These are phyloP conservation scores for sunflower (Helianthus annuus) DNA, from an alignment of 129 eudicot species.

Conservation along the genomic window DNA sequence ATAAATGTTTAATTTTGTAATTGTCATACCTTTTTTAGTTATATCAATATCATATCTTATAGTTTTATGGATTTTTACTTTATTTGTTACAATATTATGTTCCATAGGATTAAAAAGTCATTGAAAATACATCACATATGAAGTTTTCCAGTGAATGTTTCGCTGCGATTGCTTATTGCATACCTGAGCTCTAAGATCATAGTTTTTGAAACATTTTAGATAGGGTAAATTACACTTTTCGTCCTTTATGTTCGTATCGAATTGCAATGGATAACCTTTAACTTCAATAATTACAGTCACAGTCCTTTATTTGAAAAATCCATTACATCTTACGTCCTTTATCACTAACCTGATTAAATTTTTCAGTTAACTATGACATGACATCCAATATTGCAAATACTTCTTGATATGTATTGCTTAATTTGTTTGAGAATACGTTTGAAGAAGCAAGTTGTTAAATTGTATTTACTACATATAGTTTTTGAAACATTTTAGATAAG, in stretches of 20 bases:
- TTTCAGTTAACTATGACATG: no score
- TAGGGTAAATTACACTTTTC: no score
- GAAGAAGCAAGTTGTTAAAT: neutral
- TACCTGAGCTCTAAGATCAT: neutral
- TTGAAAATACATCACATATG: neutral
- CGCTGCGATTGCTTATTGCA: neutral
- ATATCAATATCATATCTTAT: neutral
- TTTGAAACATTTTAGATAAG: neutral
- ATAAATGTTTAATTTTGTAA: neutral
- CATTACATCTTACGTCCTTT: no score
- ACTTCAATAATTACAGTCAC: no score
- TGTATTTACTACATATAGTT: neutral
- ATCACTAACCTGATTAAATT: no score
- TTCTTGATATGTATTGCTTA: neutral
- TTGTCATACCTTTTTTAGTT: neutral
- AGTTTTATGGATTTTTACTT: neutral
- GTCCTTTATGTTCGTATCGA: no score
- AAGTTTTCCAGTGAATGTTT: neutral
- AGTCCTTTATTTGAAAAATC: no score
- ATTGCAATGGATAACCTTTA: no score
- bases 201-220: neutral
- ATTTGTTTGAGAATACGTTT: neutral
- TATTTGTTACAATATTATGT: slow-evolving; percentile 3
- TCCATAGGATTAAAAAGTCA: neutral
- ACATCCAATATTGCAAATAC: neutral